Percentiles rank a stretch among this genome's conserved stretches.
phyloP scores from a whole-genome alignment of 805 yeast species.

The Scheffersomyces coipomensis region DNA sequence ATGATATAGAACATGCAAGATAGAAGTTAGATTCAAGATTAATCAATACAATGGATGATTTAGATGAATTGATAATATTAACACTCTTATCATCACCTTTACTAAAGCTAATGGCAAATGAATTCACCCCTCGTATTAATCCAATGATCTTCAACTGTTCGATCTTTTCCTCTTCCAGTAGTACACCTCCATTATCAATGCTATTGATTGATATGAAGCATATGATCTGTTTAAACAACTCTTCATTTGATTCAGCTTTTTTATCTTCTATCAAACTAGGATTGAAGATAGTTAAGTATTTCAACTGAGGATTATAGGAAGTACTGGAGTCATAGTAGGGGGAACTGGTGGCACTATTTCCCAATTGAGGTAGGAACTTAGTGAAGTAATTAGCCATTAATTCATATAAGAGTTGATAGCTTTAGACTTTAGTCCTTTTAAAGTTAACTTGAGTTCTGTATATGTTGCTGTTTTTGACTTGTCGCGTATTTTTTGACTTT shows the following conservation, averaged over 20 bases:
- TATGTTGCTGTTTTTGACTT: too few species aligned
- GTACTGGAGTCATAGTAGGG: not conserved
- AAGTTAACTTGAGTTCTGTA: too few species aligned
- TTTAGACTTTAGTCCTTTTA: too few species aligned
- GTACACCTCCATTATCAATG: conserved; percentile 4
- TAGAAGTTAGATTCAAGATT: conserved; percentile 23
- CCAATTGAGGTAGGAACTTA: conserved; percentile 27
- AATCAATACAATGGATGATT: conserved; percentile 22
- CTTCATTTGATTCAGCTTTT: conserved; percentile 26
- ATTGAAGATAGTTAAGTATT: conserved; percentile 30
- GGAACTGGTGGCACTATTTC: conserved; percentile 5
- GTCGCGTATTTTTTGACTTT: too few species aligned
- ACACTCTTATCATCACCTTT: conserved; percentile 7
- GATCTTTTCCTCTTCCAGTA: conserved; percentile 1
- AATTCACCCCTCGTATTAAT: conserved; percentile 33
- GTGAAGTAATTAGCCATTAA: conserved; percentile 19
- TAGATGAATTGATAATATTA: conserved; percentile 21
- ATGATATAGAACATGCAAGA: conserved; percentile 25
- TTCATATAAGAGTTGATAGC: too few species aligned
- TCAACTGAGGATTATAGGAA: conserved; percentile 9
- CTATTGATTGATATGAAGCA: conserved; percentile 21
- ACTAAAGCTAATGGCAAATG: conserved; percentile 25
- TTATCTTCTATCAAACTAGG: conserved; percentile 22
- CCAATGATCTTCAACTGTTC: conserved; percentile 34
- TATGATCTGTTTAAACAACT: conserved; percentile 29